Evolutionary conservation across 306 rosid species (phyloP), one percentile per base, ranked within the genome.

Genomic region (Fragaria iinumae): DNA sequence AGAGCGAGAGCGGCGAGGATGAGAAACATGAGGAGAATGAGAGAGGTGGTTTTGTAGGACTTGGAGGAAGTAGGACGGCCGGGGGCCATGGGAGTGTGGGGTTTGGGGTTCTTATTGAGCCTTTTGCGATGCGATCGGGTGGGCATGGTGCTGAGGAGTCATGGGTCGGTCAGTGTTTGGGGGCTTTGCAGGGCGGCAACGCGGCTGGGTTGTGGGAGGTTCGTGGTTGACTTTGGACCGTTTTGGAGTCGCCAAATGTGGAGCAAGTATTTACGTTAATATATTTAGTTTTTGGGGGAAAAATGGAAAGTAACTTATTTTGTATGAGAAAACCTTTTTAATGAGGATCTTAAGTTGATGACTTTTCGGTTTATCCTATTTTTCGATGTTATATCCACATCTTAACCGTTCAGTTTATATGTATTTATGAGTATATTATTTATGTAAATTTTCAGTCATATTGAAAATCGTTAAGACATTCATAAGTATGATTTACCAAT

Each of bases 51-150:
- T 57, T 63, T 41, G 75, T 34, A 71, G 44, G 39, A 71, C 21
- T 62, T 3, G 13, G 38, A 68, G 18, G 59, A 64, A 50, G 78
- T 79, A 5, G 87, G 81, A 43, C 45, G 45, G 11, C 43, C 83
- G 73, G 16, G 89, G 41, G 89, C 81, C 96, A 91, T 89, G 73
- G 89, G 53, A 76, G 77, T 12, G 23, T 38, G 12, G 23, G 79
- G 76, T 69, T 79, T 45, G 34, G 83, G 83, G 50, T 83, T 71
- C 74, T 90, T 87, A 50, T 70, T 65, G 50, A 25, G 62, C 67
- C 73, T 91, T 80, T 78, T 88, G 85, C 77, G 90, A 77, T 67
- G 80, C 76, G 93, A 86, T 86, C 86, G 80, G 47, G 71, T 56
- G 71, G 93, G 88, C 97, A 90, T 91, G 50, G 21, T 27, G 34